Evolutionary conservation across 106 monocot genomes (phyloP).

Genomic region (Gastrodia elata): DNA sequence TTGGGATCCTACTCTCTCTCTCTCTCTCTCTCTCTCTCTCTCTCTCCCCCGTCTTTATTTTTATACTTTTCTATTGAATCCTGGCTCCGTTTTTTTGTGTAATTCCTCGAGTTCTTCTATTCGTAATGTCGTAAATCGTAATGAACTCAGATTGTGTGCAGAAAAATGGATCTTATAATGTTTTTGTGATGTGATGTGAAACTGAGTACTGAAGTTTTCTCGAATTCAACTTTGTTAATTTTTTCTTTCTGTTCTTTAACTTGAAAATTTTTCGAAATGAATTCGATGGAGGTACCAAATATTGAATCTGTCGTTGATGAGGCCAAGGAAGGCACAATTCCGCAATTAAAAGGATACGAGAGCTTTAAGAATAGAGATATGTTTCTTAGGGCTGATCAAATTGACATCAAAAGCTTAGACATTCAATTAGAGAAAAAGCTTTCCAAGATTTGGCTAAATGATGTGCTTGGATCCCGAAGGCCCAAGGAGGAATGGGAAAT

Average conservation of each 20-base stretch:
- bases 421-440: slow-evolving; percentile 36
- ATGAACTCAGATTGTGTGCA: no score
- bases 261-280: background rate
- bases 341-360: slow-evolving; percentile 11
- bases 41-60: no score
- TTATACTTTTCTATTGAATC: no score
- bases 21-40: background rate
- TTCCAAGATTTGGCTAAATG: slow-evolving; percentile 27
- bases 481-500: slow-evolving; percentile 52
- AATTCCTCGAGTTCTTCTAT: background rate
- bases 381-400: slow-evolving; percentile 41
- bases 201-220: background rate
- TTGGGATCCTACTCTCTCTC: background rate
- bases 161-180: background rate
- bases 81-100: no score
- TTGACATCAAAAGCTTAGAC: slow-evolving; percentile 50
- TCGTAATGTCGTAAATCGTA: background rate
- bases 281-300: background rate
- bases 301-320: background rate
- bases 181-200: background rate
- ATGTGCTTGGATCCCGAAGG: slow-evolving; percentile 6
- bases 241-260: background rate
- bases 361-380: slow-evolving; percentile 21
- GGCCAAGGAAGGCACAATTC: background rate
- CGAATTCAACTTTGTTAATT: background rate